Evolutionary conservation across 2,329 filamentous ascomycete genomes (phyloP), one percentile per base, ranked within the genome.

Genomic region (Graphilbum ipis-grandicollis): DNA sequence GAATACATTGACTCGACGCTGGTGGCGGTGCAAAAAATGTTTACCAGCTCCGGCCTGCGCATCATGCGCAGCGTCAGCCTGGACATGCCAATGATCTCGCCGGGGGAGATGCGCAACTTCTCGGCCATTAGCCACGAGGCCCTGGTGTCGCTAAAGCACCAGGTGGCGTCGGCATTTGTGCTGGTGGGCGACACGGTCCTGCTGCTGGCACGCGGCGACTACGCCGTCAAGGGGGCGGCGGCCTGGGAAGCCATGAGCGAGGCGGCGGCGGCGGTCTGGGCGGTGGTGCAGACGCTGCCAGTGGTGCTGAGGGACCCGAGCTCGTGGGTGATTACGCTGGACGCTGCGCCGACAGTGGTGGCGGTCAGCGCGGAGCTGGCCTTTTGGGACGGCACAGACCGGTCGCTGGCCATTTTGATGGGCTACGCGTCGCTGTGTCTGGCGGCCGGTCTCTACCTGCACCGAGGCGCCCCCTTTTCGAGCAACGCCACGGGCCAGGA

Each of bases 381-480:
- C 1, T 65, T 72, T 37, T 88, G 81, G 81, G 66, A 69, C 41
- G 63, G 65, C 21, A 62, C 66, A 14, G 78, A 81, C 53, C 61
- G 73, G 22, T 66, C 70, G 39, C 72, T 66, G 58, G 85, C 88
- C 13, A 81, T 93, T 29, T 48, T 85, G 2, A 66, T 79, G 34
- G 90, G 90, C 12, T 98, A 98, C 52, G 51, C 75, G 0, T 76
- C 85, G 33, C 66, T 93, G 29, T 82, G 78, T 10, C 50, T 81
- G 32, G 53, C 80, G 23, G 83, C 84, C 3, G 75, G 79, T 19
- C 58, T 88, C 2, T 98, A 96, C 52, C 66, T 96, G 22, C 76
- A 74, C 39, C 66, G 79, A 40, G 78, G 79, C 19, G 69, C 69
- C 6, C 72, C 81, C 0, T 69, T 93, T 44, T 75, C 77, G 2